Evolutionary conservation across 257 asterid genomes (phyloP), one percentile per base, ranked within the genome.

Genomic region (Cruciata laevipes): DNA sequence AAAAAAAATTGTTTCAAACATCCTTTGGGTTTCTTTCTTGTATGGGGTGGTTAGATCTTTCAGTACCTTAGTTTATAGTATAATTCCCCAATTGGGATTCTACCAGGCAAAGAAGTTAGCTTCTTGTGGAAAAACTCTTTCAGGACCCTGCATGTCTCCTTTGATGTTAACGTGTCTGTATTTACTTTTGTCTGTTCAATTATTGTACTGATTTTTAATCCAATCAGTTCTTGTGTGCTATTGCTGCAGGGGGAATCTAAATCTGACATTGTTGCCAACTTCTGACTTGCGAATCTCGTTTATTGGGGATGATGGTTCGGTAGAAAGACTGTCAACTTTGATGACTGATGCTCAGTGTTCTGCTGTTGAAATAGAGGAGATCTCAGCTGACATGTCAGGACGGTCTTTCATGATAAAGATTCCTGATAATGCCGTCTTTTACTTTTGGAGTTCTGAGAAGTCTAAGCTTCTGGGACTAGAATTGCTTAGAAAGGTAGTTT

Each of bases 361-460:
- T 37, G 75, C 71, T 14, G 65, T 85, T 38, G 87, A 83, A 73
- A 83, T 94, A 42, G 82, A 80, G 73, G 89, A 77, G 70, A 84
- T 94, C 59, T 67, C 80, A 35, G 84, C 86, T 12, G 99, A 94
- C 80, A 72, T 73, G 58, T 90, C 96, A 73, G 97, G 96, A 49
- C 86, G 96, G 70, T 94, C 97, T 69, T 90, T 94, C 76, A 75
- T 72, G 33, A 68, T 88, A 10, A 83, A 79, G 75, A 79, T 78
- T 71, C 63, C 84, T 23, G 86, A 72, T 57, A 66, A 68, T 53
- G 73, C 62, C 59, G 74, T 66, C 75, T 80, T 77, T 73, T 90
- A 88, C 74, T 94, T 84, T 71, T 94, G 99, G 85, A 80, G 78
- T 66, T 85, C 91, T 23, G 99, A 94, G 76, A 90, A 85, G 78